phyloP scores from a whole-genome alignment of 2,329 filamentous ascomycete genomes.

The Penicillium sp. region DNA sequence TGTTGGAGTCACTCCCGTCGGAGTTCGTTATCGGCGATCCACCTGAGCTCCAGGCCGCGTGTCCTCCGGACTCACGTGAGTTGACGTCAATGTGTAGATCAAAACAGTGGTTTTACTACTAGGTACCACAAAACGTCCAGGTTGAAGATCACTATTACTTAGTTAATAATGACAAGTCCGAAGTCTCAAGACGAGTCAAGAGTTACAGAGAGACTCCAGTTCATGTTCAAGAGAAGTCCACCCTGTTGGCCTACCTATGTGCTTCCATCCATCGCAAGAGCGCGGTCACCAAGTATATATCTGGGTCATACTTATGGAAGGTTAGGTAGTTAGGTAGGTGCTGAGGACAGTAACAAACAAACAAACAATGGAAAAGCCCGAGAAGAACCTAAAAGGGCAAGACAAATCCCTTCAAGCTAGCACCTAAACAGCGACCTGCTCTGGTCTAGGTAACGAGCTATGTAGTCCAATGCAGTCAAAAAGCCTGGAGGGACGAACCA shows the following conservation, averaged over 20 bases:
- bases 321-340: too few species aligned
- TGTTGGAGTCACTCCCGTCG: conserved; percentile 8
- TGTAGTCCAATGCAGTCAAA: background rate
- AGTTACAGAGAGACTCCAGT: too few species aligned
- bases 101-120: background rate
- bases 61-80: conserved; percentile 22
- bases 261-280: background rate
- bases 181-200: too few species aligned
- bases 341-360: too few species aligned
- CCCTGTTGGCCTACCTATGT: background rate
- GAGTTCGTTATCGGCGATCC: conserved; percentile 19
- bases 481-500: background rate
- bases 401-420: too few species aligned
- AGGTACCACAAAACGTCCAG: background rate
- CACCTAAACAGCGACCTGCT: too few species aligned
- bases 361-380: too few species aligned
- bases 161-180: too few species aligned
- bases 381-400: too few species aligned
- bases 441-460: too few species aligned
- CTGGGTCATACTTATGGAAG: background rate
- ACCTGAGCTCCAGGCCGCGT: conserved; percentile 24
- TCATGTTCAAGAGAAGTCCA: background rate
- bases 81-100: conserved; percentile 17
- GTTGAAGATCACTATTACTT: too few species aligned
- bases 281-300: background rate